Base-by-base conservation (phyloP, 2,329 filamentous ascomycete genomes). In the Eutypella sp. region DNA sequence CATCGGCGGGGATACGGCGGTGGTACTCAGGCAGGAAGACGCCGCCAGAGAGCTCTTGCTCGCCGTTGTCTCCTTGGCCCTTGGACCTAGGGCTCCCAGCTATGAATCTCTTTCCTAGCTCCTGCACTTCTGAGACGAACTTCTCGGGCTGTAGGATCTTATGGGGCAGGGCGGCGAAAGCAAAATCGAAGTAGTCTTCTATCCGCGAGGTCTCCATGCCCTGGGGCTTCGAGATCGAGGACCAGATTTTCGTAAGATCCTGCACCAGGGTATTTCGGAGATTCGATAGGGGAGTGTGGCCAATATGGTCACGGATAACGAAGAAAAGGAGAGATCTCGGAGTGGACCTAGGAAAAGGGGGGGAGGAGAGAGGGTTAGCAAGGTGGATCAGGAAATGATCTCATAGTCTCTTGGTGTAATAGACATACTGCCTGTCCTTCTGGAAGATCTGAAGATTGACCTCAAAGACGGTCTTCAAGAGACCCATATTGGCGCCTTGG, bases 381-480 rank as follows among this genome's bases (percentile, higher is more conserved):
- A 44, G 24, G 38, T 16, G 18, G 20, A 4, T n/a, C 37, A 38
- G 40, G 37, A 18, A 16, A 15, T 20, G 42, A 22, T 29, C 18
- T 23, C 20, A 18, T 5, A 22, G 34, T 16, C 16, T n/a, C 24
- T 51, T 29, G n/a, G n/a, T n/a, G n/a, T n/a, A 40, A 29, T 11
- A 19, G 25, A 73, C 83, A 60, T 78, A 92, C 87, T 89, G 89
- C 67, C 85, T 90, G 66, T 96, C 91, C 73, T 96, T 96, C 57
- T 97, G 75, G 69, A 99, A 99, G 23, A 99, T 76, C 69, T 97
- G 92, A 64, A 99, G 67, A 65, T 99, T 99, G 67, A 99, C 93
- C 72, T 99, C 93, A 59, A 99, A 99, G 4, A 99, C 93, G 0
- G 95, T 99, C 78, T 99, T 99, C 60, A 99, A 75, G 59, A 99